phyloP scores from a whole-genome alignment of 2,329 filamentous ascomycete genomes.

The Cladophialophora immunda region DNA sequence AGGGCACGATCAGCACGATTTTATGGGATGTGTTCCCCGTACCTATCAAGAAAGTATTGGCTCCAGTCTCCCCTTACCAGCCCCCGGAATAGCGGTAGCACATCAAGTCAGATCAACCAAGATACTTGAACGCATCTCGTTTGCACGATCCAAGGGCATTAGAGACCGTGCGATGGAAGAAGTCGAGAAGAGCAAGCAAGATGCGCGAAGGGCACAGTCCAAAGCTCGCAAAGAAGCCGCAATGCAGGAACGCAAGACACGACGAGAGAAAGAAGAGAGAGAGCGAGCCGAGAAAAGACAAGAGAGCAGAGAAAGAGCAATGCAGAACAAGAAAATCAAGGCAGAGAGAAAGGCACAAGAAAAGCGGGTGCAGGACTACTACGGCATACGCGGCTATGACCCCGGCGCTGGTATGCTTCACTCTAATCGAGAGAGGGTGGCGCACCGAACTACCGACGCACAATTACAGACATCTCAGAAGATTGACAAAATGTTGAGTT shows the following conservation, averaged over 20 bases:
- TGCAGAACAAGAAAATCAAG: conserved; percentile 26
- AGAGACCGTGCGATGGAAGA: conserved; percentile 10
- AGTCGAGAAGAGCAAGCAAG: neutral
- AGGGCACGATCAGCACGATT: neutral
- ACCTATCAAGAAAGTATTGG: neutral
- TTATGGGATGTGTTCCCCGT: neutral
- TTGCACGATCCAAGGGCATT: conserved; percentile 6
- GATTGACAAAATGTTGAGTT: neutral
- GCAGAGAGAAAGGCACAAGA: conserved; percentile 38
- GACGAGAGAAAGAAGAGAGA: conserved; percentile 14
- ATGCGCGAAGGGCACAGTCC: neutral
- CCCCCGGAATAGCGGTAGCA: neutral
- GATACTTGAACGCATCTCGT: conserved; percentile 6
- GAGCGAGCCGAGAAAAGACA: conserved; percentile 16
- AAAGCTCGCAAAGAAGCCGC: conserved; percentile 15
- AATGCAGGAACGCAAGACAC: conserved; percentile 14
- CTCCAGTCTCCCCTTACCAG: neutral
- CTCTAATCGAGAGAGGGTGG: conserved; percentile 9
- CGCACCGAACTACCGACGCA: neutral
- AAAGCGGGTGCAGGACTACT: conserved; percentile 46
- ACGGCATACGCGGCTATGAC: conserved; percentile 33
- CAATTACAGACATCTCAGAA: neutral
- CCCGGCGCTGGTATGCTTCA: conserved; percentile 35
- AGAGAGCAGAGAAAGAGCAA: conserved; percentile 20
- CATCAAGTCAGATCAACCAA: neutral